Conservation (phyloP, 2,329 filamentous ascomycete species). For the Coniochaeta sp. region DNA sequence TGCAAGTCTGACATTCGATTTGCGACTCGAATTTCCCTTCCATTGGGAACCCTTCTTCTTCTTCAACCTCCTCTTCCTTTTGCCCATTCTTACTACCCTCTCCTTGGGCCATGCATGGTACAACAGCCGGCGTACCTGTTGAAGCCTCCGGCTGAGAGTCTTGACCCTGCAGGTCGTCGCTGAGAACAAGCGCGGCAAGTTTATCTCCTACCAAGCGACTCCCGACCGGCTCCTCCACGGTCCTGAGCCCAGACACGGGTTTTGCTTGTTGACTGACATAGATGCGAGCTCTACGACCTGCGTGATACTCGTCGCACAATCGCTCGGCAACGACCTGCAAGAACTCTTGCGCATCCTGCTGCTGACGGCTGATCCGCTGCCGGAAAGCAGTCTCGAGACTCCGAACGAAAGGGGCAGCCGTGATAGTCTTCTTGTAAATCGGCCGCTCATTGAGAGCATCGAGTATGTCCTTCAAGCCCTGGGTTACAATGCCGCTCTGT, state of each 20-base stretch:
- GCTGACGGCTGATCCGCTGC: conserved; percentile 85
- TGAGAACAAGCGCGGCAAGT: background rate
- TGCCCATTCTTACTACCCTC: background rate
- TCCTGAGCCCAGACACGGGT: background rate
- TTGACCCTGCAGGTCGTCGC: background rate
- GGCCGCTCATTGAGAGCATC: conserved; percentile 90
- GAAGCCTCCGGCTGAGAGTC: conserved; percentile 6
- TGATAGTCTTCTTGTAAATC: conserved; percentile 89
- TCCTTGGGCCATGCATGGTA: background rate
- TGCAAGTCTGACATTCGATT: conserved; percentile 84
- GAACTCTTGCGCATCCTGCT: conserved; percentile 97
- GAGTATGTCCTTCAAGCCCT: conserved; percentile 84
- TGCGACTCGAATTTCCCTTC: conserved; percentile 92
- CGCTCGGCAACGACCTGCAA: conserved; percentile 89
- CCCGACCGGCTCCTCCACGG: background rate
- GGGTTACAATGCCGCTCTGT: conserved; percentile 76
- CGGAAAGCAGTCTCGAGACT: conserved; percentile 80
- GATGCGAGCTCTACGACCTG: conserved; percentile 65
- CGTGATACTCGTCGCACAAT: conserved; percentile 89
- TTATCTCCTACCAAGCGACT: background rate
- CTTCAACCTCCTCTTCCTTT: conserved; percentile 21
- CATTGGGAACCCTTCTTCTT: conserved; percentile 76
- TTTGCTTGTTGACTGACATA: conserved; percentile 36
- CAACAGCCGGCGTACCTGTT: background rate
- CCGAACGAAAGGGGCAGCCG: conserved; percentile 74